phyloP scores from a whole-genome alignment of 2,329 filamentous ascomycete species.

The Aspergillus pseudonomiae region DNA sequence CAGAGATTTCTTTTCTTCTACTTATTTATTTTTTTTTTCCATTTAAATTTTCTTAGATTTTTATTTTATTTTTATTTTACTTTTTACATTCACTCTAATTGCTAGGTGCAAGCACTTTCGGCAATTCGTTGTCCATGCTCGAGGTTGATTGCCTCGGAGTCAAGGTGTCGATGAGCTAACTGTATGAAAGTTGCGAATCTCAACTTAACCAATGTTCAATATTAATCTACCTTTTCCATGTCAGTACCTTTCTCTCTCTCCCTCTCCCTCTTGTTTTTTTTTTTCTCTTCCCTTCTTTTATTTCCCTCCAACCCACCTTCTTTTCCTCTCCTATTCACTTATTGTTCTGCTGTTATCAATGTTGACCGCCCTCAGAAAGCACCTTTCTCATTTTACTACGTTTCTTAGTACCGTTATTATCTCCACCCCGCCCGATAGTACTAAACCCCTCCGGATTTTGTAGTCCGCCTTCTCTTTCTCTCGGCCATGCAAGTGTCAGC shows the following conservation, averaged over 20 bases:
- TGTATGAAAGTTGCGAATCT: not conserved
- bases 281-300: no score
- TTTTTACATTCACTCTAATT: not conserved
- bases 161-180: not conserved
- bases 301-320: no score
- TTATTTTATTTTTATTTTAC: not conserved
- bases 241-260: no score
- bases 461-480: slow-evolving; percentile 9
- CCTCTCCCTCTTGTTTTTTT: not conserved
- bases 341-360: not conserved
- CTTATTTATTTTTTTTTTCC: not conserved
- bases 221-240: not conserved
- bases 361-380: not conserved
- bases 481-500: slow-evolving; percentile 28
- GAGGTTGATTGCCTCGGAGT: not conserved
- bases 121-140: no score
- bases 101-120: no score
- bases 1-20: not conserved
- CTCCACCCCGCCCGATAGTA: slow-evolving; percentile 21
- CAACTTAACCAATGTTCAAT: not conserved
- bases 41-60: no score
- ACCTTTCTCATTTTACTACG: not conserved
- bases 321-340: not conserved
- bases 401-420: slow-evolving; percentile 7
- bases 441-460: slow-evolving; percentile 29